A percentile compares a stretch with the other conserved stretches of the same genome.
These are phyloP conservation scores for Phascolomyces articulosus DNA, from an alignment of 371 early-diverging fungal species.

Conservation along the genomic window DNA sequence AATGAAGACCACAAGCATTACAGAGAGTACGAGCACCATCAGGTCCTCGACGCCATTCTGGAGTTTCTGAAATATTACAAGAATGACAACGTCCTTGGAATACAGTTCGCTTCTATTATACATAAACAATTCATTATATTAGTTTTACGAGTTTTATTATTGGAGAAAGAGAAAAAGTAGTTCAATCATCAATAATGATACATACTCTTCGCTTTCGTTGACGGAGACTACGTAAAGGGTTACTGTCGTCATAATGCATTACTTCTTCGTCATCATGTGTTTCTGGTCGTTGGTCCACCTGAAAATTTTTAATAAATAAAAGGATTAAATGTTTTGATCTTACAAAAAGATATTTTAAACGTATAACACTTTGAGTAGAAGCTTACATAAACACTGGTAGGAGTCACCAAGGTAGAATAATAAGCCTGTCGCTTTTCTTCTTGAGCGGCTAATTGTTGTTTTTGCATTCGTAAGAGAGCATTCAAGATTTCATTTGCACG, in stretches of 20 bases:
- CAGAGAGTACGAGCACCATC: conserved; percentile 70
- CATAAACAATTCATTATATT: neutral
- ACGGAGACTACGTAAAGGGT: conserved; percentile 3
- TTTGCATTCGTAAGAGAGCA: conserved; percentile 22
- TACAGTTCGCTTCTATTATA: conserved; percentile 35
- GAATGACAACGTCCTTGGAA: conserved; percentile 59
- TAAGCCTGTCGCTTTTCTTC: conserved; percentile 13
- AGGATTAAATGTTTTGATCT: too few relatives aligned
- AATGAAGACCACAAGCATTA: conserved; percentile 71
- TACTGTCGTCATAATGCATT: conserved; percentile 3
- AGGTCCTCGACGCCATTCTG: conserved; percentile 76
- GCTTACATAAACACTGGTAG: conserved; percentile 12
- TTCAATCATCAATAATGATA: neutral
- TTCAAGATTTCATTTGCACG: conserved; percentile 23
- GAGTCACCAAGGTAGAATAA: conserved; percentile 1
- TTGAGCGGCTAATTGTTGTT: conserved; percentile 20
- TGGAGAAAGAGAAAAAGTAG: too few relatives aligned
- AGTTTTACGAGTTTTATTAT: neutral
- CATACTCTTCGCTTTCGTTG: conserved; percentile 15
- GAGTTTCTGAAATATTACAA: conserved; percentile 67
- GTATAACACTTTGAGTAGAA: neutral
- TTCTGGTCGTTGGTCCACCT: conserved; percentile 4
- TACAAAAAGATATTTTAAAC: too few relatives aligned
- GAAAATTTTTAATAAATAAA: too few relatives aligned
- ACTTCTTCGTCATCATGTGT: conserved; percentile 8